Evolutionary conservation across 805 yeast species (phyloP).

Genomic region (Tetrapisispora taiwanensis): DNA sequence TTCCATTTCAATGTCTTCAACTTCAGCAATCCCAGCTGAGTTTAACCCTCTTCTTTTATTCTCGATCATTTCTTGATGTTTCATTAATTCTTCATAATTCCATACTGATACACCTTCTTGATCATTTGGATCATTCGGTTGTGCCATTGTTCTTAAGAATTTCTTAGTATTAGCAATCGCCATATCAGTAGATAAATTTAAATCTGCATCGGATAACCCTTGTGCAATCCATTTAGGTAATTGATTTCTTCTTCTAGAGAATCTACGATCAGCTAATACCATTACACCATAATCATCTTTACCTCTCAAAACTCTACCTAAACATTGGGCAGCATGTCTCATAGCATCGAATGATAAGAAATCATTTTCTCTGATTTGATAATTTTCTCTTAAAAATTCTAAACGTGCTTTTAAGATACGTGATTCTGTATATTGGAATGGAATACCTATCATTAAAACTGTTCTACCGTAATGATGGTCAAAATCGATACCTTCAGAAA

Average conservation of each 20-base stretch:
- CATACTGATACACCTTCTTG: slow-evolving; percentile 93
- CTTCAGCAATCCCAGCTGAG: slow-evolving; percentile 5
- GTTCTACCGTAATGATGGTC: slow-evolving; percentile 97
- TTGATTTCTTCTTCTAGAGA: slow-evolving; percentile 74
- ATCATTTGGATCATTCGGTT: slow-evolving; percentile 80
- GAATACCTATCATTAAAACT: slow-evolving; percentile 97
- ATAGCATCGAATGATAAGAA: slow-evolving; percentile 96
- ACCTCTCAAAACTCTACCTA: slow-evolving; percentile 95
- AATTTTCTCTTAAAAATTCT: slow-evolving; percentile 87
- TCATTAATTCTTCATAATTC: slow-evolving; percentile 60
- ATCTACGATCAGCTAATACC: slow-evolving; percentile 94
- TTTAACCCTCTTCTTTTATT: slow-evolving; percentile 8
- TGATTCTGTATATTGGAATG: slow-evolving; percentile 97
- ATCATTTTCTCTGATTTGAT: slow-evolving; percentile 86
- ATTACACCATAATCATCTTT: slow-evolving; percentile 97
- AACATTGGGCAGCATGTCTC: slow-evolving; percentile 99
- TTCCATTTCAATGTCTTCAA: slow-evolving; percentile 8
- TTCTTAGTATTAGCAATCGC: slow-evolving; percentile 91
- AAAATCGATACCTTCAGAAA: slow-evolving; percentile 97
- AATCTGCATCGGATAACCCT: slow-evolving; percentile 83
- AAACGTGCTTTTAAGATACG: slow-evolving; percentile 89
- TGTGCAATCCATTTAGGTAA: slow-evolving; percentile 97
- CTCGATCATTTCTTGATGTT: slow-evolving; percentile 36
- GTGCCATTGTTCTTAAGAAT: slow-evolving; percentile 87
- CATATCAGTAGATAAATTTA: slow-evolving; percentile 92